phyloP scores from a whole-genome alignment of 805 yeast species.

The Hanseniaspora lachancei region DNA sequence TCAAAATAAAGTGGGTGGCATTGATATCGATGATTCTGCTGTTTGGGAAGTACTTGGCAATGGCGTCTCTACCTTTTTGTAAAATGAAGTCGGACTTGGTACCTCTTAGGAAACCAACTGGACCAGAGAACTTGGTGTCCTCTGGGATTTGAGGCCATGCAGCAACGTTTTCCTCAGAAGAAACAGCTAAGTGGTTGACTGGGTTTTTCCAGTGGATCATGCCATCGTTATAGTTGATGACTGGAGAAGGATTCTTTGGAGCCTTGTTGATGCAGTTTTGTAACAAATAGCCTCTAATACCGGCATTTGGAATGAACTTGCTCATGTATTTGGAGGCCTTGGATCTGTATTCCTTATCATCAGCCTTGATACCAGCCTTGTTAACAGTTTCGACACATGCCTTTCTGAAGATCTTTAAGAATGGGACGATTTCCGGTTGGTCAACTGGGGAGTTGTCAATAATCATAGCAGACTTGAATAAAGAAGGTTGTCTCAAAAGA shows the following conservation, averaged over 20 bases:
- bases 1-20: constrained; percentile 29
- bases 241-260: constrained; percentile 21
- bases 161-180: constrained; percentile 23
- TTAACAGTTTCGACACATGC: constrained; percentile 26
- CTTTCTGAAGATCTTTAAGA: constrained; percentile 28
- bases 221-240: constrained; percentile 23
- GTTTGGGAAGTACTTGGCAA: constrained; percentile 23
- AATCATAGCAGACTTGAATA: constrained; percentile 29
- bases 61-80: constrained; percentile 21
- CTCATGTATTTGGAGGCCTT: constrained; percentile 18
- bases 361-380: constrained; percentile 18
- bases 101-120: constrained; percentile 32
- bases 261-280: constrained; percentile 28
- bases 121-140: constrained; percentile 24
- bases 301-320: constrained; percentile 20
- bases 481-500: constrained; percentile 30
- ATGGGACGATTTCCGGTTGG: constrained; percentile 26
- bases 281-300: constrained; percentile 28
- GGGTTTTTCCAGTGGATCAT: constrained; percentile 27
- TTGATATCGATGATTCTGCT: constrained; percentile 19
- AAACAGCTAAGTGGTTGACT: constrained; percentile 22
- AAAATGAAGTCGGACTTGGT: constrained; percentile 30
- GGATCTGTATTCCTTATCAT: constrained; percentile 24
- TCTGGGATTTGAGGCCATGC: constrained; percentile 26
- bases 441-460: constrained; percentile 37